Conservation (phyloP, 148 eudicot species). For the Amaranthus cruentus region DNA sequence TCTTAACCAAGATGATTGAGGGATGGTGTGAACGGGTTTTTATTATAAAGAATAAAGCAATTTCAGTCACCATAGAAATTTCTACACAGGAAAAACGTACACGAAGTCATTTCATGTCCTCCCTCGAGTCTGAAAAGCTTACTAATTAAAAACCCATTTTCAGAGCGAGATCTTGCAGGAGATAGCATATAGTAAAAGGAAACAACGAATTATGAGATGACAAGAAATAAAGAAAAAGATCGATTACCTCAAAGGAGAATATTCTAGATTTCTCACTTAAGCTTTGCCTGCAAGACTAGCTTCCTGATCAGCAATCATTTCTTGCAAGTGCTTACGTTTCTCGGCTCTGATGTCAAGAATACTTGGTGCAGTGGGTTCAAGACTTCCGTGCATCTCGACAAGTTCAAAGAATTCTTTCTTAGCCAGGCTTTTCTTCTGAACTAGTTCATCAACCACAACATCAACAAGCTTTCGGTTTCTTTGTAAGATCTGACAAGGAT, state of each 20-base stretch:
- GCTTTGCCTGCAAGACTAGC: slow-evolving; percentile 27
- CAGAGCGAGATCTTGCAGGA: no score
- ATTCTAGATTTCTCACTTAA: slow-evolving; percentile 16
- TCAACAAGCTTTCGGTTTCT: slow-evolving; percentile 65
- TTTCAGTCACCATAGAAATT: no score
- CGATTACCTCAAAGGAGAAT: slow-evolving; percentile 9
- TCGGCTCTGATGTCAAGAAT: slow-evolving; percentile 59
- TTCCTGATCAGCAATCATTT: slow-evolving; percentile 31
- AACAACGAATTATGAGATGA: background rate
- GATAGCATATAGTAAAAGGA: background rate
- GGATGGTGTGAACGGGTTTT: no score
- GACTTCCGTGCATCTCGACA: slow-evolving; percentile 63
- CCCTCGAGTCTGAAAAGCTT: no score
- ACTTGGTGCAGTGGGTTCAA: slow-evolving; percentile 57
- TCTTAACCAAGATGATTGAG: no score
- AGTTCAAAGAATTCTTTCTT: slow-evolving; percentile 67
- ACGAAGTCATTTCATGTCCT: no score
- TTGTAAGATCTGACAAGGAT: slow-evolving; percentile 47
- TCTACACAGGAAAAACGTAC: no score
- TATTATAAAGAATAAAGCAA: no score
- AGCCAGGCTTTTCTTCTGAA: slow-evolving; percentile 53
- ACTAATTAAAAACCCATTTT: no score
- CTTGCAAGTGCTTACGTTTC: slow-evolving; percentile 40
- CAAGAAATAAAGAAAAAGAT: background rate
- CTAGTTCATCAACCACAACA: slow-evolving; percentile 57